Evolutionary conservation across 2,329 filamentous ascomycete species (phyloP).

Genomic region (Fusarium clavum): DNA sequence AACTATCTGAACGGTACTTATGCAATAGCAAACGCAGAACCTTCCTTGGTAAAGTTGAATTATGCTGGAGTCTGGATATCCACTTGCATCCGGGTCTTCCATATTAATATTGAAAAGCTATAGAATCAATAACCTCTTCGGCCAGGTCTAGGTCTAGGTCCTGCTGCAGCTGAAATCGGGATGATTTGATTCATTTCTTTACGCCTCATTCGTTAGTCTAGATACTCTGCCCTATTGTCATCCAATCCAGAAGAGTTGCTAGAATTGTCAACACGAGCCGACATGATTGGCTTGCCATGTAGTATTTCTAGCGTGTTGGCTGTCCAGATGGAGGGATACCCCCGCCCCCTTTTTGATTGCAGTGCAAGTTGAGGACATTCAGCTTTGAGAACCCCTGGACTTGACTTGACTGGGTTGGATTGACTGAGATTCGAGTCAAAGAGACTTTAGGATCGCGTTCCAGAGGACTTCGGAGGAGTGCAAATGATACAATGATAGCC

Average conservation of each 20-base stretch:
- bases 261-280: constrained; percentile 8
- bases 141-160: not conserved
- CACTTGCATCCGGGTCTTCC: constrained; percentile 1
- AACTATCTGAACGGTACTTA: not conserved
- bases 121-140: not conserved
- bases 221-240: constrained; percentile 2
- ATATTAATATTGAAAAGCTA: not conserved
- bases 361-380: not conserved
- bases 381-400: constrained; percentile 18
- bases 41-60: not conserved
- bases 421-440: not conserved
- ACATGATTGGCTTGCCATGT: constrained; percentile 14
- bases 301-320: not conserved
- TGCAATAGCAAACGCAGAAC: not conserved
- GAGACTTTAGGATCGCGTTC: constrained; percentile 11
- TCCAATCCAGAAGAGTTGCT: constrained; percentile 26
- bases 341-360: constrained; percentile 29
- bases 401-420: not conserved
- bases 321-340: constrained; percentile 4
- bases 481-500: not conserved
- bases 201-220: constrained; percentile 19
- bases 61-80: constrained; percentile 8
- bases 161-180: not conserved
- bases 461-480: not conserved
- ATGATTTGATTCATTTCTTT: not conserved